phyloP scores from a whole-genome alignment of 75 land plant genomes.

The Ceratopteris richardii region DNA sequence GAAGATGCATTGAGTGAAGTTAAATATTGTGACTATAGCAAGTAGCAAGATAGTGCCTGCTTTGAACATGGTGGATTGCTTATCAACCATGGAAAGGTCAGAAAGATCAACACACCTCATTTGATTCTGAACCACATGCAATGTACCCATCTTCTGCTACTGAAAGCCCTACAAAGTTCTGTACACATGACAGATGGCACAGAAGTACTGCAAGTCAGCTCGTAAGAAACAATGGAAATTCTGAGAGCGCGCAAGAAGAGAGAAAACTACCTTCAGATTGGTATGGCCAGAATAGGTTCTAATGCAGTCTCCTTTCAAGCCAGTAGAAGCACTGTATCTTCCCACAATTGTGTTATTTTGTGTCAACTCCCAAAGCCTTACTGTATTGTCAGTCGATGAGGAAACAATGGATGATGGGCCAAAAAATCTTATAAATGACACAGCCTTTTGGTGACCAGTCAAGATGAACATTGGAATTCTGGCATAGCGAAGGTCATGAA shows the following conservation, averaged over 20 bases:
- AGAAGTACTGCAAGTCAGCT: not conserved
- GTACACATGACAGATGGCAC: slow-evolving; percentile 10
- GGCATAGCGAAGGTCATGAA: slow-evolving; percentile 73
- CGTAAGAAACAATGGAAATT: not conserved
- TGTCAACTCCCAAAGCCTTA: slow-evolving; percentile 88
- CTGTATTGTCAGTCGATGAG: slow-evolving; percentile 87
- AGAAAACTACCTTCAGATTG: slow-evolving; percentile 77
- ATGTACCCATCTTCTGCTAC: slow-evolving; percentile 74
- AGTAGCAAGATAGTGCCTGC: too few species aligned
- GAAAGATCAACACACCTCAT: too few species aligned
- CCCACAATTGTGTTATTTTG: slow-evolving; percentile 25
- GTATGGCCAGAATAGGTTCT: slow-evolving; percentile 75
- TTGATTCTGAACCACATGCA: slow-evolving; percentile 95
- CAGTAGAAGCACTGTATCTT: slow-evolving; percentile 7
- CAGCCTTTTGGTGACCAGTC: slow-evolving; percentile 79
- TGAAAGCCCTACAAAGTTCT: slow-evolving; percentile 95
- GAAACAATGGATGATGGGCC: slow-evolving; percentile 67
- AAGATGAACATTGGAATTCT: slow-evolving; percentile 71
- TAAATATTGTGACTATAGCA: too few species aligned
- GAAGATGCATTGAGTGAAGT: too few species aligned
- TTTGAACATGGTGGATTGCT: too few species aligned
- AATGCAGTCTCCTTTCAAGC: slow-evolving; percentile 53
- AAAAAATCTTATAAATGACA: slow-evolving; percentile 81
- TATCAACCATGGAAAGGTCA: too few species aligned
- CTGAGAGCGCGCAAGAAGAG: not conserved